These are phyloP conservation scores for Alternaria sp. DNA, from an alignment of 2,329 filamentous ascomycete species.

Conservation along the genomic window DNA sequence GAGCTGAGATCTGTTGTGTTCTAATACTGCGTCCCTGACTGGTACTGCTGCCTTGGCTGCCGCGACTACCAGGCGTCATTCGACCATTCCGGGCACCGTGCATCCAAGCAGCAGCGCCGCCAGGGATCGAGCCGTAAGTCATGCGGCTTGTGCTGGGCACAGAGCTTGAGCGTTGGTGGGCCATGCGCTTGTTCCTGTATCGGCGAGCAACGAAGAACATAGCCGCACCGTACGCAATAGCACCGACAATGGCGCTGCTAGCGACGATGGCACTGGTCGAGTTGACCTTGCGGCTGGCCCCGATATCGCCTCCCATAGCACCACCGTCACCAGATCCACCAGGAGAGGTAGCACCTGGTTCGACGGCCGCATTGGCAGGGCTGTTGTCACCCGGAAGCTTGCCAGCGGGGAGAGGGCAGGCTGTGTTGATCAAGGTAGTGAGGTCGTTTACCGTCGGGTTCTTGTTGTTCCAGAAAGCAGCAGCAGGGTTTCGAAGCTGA, in stretches of 20 bases:
- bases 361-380: conserved; percentile 51
- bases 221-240: conserved; percentile 86
- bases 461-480: conserved; percentile 76
- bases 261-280: conserved; percentile 75
- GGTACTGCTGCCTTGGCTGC: conserved; percentile 59
- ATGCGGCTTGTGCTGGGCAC: conserved; percentile 72
- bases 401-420: conserved; percentile 72
- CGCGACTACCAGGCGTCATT: conserved; percentile 54
- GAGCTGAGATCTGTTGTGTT: conserved; percentile 82
- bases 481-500: conserved; percentile 75
- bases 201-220: conserved; percentile 93
- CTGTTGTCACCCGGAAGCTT: conserved; percentile 53
- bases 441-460: conserved; percentile 73
- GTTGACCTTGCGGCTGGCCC: conserved; percentile 65
- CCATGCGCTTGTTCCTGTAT: conserved; percentile 84
- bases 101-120: conserved; percentile 60
- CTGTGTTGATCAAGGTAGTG: conserved; percentile 82
- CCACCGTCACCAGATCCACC: conserved; percentile 57
- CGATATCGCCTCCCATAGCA: conserved; percentile 60
- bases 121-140: conserved; percentile 49
- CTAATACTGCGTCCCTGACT: conserved; percentile 70
- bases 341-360: conserved; percentile 47
- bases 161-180: conserved; percentile 80
- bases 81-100: conserved; percentile 53
- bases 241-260: conserved; percentile 77